Conservation (phyloP, 257 asterid genomes). For the Solanum dulcamara region DNA sequence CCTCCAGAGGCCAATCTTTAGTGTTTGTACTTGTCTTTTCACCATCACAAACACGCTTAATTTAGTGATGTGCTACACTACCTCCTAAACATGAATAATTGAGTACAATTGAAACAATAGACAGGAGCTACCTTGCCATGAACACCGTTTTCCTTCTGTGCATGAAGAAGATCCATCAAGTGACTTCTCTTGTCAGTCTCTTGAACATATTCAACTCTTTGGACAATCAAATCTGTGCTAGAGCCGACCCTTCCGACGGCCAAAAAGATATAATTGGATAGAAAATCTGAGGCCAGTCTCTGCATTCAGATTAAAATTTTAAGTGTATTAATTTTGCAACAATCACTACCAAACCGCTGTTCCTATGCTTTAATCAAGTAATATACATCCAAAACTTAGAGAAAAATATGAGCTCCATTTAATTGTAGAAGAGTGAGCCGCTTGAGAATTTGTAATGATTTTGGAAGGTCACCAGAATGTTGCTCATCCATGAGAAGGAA, state of each 20-base stretch:
- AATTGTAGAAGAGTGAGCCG: not conserved
- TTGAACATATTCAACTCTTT: constrained; percentile 89
- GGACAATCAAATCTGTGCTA: constrained; percentile 91
- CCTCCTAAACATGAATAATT: not conserved
- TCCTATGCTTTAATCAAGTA: not conserved
- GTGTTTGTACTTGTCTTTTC: not conserved
- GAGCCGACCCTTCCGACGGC: constrained; percentile 99
- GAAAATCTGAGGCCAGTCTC: constrained; percentile 88
- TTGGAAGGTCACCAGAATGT: not conserved
- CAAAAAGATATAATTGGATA: constrained; percentile 63
- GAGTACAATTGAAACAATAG: not conserved
- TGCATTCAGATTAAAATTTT: constrained; percentile 28
- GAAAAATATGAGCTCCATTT: not conserved
- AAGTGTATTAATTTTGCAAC: not conserved
- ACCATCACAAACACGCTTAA: not conserved
- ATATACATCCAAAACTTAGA: not conserved
- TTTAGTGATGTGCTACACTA: not conserved
- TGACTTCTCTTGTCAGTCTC: constrained; percentile 97
- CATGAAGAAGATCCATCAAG: constrained; percentile 96
- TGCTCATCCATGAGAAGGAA: not conserved
- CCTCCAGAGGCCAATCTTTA: not conserved
- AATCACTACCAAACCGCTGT: not conserved
- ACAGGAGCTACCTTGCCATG: constrained; percentile 57
- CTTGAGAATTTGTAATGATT: not conserved
- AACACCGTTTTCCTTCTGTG: constrained; percentile 64